A percentile compares a stretch with the other conserved stretches of the same genome.
phyloP scores from a whole-genome alignment of 73 alveolate genomes.

The Tetrahymena borealis region DNA sequence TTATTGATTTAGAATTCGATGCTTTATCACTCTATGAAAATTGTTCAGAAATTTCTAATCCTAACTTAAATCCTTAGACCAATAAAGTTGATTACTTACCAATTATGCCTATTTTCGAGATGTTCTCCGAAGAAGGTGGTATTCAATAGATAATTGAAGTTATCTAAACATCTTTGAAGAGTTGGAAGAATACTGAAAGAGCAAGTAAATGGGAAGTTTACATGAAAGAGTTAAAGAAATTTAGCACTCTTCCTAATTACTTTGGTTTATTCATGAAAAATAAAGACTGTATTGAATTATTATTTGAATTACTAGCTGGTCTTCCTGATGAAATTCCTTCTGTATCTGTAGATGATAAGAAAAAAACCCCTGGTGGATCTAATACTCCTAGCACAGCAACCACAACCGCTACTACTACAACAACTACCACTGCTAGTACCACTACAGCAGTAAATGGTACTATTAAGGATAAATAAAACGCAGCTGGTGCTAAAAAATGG shows the following conservation, averaged over 20 bases:
- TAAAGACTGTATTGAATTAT: slow-evolving; percentile 38
- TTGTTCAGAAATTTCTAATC: slow-evolving; percentile 13
- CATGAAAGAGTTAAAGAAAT: slow-evolving; percentile 58
- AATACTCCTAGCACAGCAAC: not conserved
- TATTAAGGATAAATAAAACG: slow-evolving; percentile 26
- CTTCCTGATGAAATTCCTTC: slow-evolving; percentile 44
- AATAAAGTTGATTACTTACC: slow-evolving; percentile 5
- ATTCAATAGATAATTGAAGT: slow-evolving; percentile 56
- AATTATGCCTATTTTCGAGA: slow-evolving; percentile 10
- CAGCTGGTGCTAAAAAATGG: slow-evolving; percentile 20
- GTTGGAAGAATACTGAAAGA: slow-evolving; percentile 48
- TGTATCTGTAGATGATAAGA: not conserved
- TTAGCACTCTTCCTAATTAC: slow-evolving; percentile 60
- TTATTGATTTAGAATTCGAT: not conserved
- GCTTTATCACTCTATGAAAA: slow-evolving; percentile 4
- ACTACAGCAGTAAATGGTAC: slow-evolving; percentile 19
- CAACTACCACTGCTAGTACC: not conserved
- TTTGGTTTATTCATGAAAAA: slow-evolving; percentile 49
- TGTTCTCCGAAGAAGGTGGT: slow-evolving; percentile 47
- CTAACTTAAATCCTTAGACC: slow-evolving; percentile 5
- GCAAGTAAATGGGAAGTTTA: slow-evolving; percentile 60
- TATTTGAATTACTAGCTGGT: slow-evolving; percentile 52
- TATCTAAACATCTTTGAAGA: slow-evolving; percentile 49
- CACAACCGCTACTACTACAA: not conserved
- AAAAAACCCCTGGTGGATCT: not conserved